phyloP scores from a whole-genome alignment of 257 asterid species.

The Jacaranda mimosifolia region DNA sequence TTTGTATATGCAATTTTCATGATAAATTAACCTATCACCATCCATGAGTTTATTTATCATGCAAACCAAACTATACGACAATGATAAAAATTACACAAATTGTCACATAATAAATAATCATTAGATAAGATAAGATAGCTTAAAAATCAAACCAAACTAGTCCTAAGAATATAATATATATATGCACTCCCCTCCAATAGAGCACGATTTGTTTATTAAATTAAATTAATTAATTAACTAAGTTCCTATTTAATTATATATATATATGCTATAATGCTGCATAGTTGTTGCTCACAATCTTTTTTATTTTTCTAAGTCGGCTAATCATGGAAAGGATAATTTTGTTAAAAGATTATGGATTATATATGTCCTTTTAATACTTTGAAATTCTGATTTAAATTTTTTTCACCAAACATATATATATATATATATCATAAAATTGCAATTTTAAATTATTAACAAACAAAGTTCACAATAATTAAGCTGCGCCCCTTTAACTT shows the following conservation, averaged over 20 bases:
- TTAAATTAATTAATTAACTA: neutral
- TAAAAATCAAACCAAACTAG: too few species aligned
- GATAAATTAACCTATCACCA: too few species aligned
- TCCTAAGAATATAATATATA: too few species aligned
- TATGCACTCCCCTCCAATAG: neutral
- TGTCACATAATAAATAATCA: too few species aligned
- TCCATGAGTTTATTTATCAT: too few species aligned
- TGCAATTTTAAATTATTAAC: neutral
- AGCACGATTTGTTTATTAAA: neutral
- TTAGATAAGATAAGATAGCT: too few species aligned
- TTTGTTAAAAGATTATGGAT: constrained; percentile 22
- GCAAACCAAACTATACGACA: too few species aligned
- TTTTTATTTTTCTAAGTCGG: constrained; percentile 17
- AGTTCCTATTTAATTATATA: neutral
- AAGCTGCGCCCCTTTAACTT: neutral
- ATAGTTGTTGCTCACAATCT: constrained; percentile 24
- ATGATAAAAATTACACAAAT: too few species aligned
- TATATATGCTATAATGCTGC: neutral
- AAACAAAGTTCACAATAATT: neutral
- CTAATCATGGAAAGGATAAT: constrained; percentile 31
- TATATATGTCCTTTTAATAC: neutral
- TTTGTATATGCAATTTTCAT: too few species aligned
- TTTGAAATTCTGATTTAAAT: neutral
- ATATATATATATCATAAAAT: neutral
- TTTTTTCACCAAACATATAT: neutral